These are phyloP conservation scores for Rubia yunnanensis DNA, from an alignment of 257 asterid species.

Conservation along the genomic window DNA sequence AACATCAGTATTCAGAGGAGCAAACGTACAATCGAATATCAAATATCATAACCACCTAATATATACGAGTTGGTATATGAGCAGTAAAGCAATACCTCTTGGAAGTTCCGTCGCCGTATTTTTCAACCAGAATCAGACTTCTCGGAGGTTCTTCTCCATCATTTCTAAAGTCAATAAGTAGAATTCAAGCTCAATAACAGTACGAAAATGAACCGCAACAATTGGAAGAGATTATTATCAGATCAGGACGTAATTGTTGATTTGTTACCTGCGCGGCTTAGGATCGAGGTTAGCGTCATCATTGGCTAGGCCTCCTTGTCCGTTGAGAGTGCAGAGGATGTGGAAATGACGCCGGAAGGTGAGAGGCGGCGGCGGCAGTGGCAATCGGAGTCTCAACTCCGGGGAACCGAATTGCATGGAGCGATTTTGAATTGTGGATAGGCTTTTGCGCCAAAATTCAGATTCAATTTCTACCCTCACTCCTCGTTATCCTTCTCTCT, in stretches of 20 bases:
- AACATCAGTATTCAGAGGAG: no score
- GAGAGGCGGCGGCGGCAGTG: slow-evolving; percentile 14
- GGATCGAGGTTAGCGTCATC: slow-evolving; percentile 11
- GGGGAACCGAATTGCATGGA: slow-evolving; percentile 29
- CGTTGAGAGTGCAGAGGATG: slow-evolving; percentile 29
- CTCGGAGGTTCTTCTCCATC: slow-evolving; percentile 21
- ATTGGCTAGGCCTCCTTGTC: slow-evolving; percentile 22
- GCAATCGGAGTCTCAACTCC: slow-evolving; percentile 19
- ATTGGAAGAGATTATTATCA: background rate
- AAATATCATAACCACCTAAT: no score
- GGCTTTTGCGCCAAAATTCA: background rate
- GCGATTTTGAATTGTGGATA: background rate
- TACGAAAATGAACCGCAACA: background rate
- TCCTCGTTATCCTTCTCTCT: background rate
- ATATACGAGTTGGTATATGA: no score
- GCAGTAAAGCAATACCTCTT: slow-evolving; percentile 39
- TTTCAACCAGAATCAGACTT: slow-evolving; percentile 56
- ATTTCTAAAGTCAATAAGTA: slow-evolving; percentile 27
- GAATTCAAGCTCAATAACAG: background rate
- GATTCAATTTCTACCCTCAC: background rate
- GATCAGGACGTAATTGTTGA: background rate
- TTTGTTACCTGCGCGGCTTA: slow-evolving; percentile 11
- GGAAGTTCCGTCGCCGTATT: slow-evolving; percentile 66
- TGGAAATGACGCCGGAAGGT: slow-evolving; percentile 17
- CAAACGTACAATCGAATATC: no score